Base-by-base conservation (phyloP, 805 yeast species). In the Zygoascus bituminiphila region DNA sequence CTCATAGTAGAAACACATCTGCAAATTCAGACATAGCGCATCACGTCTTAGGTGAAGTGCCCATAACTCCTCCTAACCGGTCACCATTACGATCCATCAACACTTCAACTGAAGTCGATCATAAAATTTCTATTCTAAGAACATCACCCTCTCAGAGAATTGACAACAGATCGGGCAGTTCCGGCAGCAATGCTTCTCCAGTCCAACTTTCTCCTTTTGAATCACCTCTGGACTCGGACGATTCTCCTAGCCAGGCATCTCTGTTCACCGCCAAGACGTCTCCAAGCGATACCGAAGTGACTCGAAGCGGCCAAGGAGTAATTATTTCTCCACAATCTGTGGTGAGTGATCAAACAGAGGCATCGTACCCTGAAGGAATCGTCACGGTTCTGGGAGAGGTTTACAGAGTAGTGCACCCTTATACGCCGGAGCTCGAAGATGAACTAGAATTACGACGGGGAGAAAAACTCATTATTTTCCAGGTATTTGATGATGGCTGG, bases 401-500 rank as follows among this genome's bases (percentile, higher is more conserved):
- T n/a, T 86, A 80, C 66, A 75, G 70, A 62, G 95, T 88, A 35
- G 55, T 82, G 25, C 83, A 78, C 60, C 80, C 77, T 55, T 88
- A 88, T 64, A 72, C 67, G 46, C 88, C 95, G 5, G 87, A 82
- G 59, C 79, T 88, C n/a, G 82, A 78, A 4, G 95, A 88, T 63
- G 97, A 89, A 68, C 71, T 89, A 55, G 69, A 78, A 15, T 66
- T 89, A 19, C 63, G 71, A 17, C 82, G 80, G 51, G 79, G 78
- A 54, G 96, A 89, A 62, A 59, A 84, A 42, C 73, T 89, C 49
- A 81, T 84, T 57, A 70, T 89, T 20, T 68, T 85, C 50, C 88
- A 86, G 63, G 79, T 78, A 59, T 87, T 95, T 10, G 89, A 83
- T 45, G 97, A 89, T 64, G 96, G 91, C 49, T 89, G 97, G 97